Evolutionary conservation across 495 filamentous ascomycete genomes (phyloP), one percentile per base, ranked within the genome.

Genomic region (Tuber magnatum): DNA sequence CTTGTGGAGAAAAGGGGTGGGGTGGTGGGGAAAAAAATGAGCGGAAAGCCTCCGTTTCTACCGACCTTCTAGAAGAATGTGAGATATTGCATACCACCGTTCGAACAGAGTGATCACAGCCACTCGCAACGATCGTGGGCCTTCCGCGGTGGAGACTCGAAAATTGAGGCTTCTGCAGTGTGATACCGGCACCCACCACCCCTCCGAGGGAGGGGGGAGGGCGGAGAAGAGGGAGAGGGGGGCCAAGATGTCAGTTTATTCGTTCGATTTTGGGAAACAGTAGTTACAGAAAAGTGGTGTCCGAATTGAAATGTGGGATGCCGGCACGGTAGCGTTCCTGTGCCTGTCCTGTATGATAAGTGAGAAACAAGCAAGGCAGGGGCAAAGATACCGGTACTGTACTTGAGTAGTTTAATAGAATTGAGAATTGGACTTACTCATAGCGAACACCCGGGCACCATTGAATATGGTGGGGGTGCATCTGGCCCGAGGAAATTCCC

Each of bases 111-210:
- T 65, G 56, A 65, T 65, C 56, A 35, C 28, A 12, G 56, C 56
- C 56, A 32, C 56, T 65, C 16, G 28, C 16, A 65, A 35, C 56
- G 56, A 65, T 65, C 56, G 28, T 32, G 56, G 16, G 56, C 28
- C 56, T 65, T 65, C 28, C 56, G 56, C 56, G 28, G 56, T 65
- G 56, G 56, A 18, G 28, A 65, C 56, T 65, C 56, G 28, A 65
- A 35, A 65, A 65, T 65, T 65, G 56, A 65, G 56, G 56, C 56
- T 65, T 65, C 56, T 65, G 56, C 56, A 35, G 56, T 65, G 56
- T 65, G 35, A 65, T 65, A 28, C 6, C 32, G 35, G 35, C 35
- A 28, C 6, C 32, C 28, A 16, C 56, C 16, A 65, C 16, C 56
- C 56, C 35, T 35, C 3, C 28, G 28, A 65, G 56, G 32, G 56